Base-by-base conservation (phyloP, 352 stramenopile species). In the Blastocystis sp. region DNA sequence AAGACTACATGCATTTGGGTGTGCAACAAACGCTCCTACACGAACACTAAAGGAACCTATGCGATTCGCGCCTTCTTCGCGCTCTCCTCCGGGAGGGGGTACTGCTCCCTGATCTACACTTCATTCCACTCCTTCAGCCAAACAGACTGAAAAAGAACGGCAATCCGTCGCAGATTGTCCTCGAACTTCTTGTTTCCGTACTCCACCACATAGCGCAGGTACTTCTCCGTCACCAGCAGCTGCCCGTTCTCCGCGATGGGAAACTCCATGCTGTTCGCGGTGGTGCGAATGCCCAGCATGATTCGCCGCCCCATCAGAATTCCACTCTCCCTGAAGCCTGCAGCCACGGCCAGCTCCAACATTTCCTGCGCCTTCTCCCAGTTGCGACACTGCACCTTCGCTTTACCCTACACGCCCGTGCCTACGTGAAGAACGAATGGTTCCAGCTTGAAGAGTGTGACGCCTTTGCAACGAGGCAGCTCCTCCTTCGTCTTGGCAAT, bases 191-290 rank as follows among this genome's bases (percentile, higher is more conserved):
- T 38, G 23, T 81, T 81, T 21, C 71, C 71, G 62, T 81, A 81
- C 4, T 81, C 19, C 28, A 81, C 71, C 11, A 81, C 38, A 81
- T 81, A 81, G 0, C 34, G 17, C 61, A 81, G 23, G n/a, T 81
- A 81, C 21, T 94, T 92, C 53, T 92, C 91, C 43, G 94, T 92
- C 23, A 95, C 84, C 52, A 95, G 69, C 0, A 92, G 70, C 5
- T 92, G 56, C 0, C 89, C 89, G 17, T 87, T 87, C 34, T 91
- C 90, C 62, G 92, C 92, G n/a, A 96, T 90, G 14, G 94, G 94
- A 69, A 95, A 94, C 89, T 96, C 93, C 80, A 96, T 91, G 7
- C 90, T 90, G 45, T n/a, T n/a, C n/a, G n/a, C n/a, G n/a, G n/a
- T n/a, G n/a, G n/a, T n/a, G n/a, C n/a, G n/a, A n/a, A n/a, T n/a